These are phyloP conservation scores for Clavispora phyllophila DNA, from an alignment of 805 yeast genomes.

Conservation along the genomic window DNA sequence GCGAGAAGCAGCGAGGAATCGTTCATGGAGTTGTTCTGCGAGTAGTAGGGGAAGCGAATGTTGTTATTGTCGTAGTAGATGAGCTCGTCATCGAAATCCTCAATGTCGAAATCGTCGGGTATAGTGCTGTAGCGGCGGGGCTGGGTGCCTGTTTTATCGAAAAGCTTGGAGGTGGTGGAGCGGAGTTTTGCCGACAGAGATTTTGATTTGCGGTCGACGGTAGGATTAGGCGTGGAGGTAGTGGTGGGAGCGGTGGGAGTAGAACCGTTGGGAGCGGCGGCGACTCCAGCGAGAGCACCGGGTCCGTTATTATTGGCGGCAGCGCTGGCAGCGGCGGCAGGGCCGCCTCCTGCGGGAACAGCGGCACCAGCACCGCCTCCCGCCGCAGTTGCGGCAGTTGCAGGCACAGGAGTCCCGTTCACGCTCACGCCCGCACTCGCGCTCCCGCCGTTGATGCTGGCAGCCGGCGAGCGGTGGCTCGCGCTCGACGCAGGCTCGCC, in stretches of 20 bases:
- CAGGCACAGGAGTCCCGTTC: not conserved
- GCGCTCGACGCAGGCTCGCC: not conserved
- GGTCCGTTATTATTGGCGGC: no score
- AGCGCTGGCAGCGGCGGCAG: not conserved
- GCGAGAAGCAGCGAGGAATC: constrained; percentile 29
- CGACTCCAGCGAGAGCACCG: not conserved
- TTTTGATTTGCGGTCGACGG: not conserved
- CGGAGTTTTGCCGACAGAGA: constrained; percentile 41
- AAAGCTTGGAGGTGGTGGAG: constrained; percentile 68
- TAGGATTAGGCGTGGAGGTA: not conserved
- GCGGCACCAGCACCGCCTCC: not conserved
- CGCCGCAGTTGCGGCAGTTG: no score
- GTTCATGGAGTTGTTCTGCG: constrained; percentile 18
- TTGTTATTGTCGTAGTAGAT: constrained; percentile 39
- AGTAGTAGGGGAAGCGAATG: constrained; percentile 33
- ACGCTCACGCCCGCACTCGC: not conserved
- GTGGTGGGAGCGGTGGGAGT: not conserved
- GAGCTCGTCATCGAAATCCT: constrained; percentile 50
- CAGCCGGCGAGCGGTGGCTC: not conserved
- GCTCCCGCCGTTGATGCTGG: not conserved
- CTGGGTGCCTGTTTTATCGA: constrained; percentile 68
- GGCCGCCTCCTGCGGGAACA: not conserved
- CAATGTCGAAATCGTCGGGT: constrained; percentile 56
- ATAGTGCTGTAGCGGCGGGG: constrained; percentile 70
- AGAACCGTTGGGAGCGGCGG: not conserved